phyloP scores from a whole-genome alignment of 257 asterid genomes.

The Lavandula angustifolia region DNA sequence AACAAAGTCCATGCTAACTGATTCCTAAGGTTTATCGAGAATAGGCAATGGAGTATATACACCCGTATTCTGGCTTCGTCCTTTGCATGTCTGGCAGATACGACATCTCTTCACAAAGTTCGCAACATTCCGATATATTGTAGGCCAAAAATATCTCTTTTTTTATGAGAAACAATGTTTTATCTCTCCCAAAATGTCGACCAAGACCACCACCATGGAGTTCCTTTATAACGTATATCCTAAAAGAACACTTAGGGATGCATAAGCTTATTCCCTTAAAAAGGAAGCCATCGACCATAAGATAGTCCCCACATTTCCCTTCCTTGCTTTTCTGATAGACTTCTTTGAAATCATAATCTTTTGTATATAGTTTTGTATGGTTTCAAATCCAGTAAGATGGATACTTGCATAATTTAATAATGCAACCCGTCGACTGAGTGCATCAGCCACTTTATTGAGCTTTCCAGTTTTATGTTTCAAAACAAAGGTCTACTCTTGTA shows the following conservation, averaged over 20 bases:
- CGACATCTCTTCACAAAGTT: not conserved
- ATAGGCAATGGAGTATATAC: not conserved
- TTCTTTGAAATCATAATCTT: not conserved
- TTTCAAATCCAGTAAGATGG: not conserved
- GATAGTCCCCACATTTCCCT: not conserved
- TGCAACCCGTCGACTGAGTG: not conserved
- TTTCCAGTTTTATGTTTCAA: not conserved
- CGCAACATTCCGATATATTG: not conserved
- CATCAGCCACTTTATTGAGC: constrained; percentile 9
- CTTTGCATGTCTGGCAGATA: not conserved
- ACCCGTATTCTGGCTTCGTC: not conserved
- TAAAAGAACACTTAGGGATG: not conserved
- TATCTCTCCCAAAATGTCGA: not conserved
- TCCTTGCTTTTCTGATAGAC: not conserved
- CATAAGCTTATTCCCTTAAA: constrained; percentile 2
- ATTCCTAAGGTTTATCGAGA: too few relatives aligned
- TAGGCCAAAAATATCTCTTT: too few relatives aligned
- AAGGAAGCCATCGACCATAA: not conserved
- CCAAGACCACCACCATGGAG: constrained; percentile 11
- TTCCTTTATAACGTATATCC: not conserved
- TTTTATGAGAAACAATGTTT: too few relatives aligned
- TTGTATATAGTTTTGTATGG: not conserved
- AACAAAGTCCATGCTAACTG: too few relatives aligned
- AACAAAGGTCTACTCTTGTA: not conserved
- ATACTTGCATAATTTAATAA: not conserved